These are phyloP conservation scores for Colletotrichum horii DNA, from an alignment of 2,329 filamentous ascomycete species.

Conservation along the genomic window DNA sequence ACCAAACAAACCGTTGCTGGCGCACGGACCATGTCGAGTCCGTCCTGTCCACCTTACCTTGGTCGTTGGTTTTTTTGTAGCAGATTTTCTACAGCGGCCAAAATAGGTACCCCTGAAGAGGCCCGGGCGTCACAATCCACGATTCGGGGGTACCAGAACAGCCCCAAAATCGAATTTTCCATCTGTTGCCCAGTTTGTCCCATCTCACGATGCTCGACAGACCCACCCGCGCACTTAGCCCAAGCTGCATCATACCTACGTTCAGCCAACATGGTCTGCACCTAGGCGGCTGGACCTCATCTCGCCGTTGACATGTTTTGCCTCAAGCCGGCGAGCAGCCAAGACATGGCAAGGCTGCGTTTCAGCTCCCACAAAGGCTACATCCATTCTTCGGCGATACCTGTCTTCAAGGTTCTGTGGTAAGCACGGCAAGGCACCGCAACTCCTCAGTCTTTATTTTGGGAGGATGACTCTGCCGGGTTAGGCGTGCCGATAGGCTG, in stretches of 20 bases:
- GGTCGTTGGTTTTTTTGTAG: background rate
- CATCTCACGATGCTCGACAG: background rate
- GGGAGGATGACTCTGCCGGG: background rate
- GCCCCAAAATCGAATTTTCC: background rate
- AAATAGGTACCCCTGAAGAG: background rate
- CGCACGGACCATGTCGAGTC: background rate
- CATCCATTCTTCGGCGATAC: background rate
- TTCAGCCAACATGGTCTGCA: background rate
- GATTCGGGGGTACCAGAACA: background rate
- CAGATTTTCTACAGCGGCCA: background rate
- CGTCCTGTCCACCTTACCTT: background rate
- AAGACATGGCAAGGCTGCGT: background rate
- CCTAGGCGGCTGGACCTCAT: background rate
- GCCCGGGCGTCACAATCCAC: background rate
- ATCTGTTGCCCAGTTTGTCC: background rate
- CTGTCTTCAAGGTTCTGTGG: background rate
- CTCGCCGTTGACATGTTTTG: background rate
- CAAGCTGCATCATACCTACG: background rate
- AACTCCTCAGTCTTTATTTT: background rate
- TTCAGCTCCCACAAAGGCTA: background rate
- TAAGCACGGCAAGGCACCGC: background rate
- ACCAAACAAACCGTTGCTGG: background rate
- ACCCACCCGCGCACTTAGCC: background rate
- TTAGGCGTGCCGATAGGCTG: slow-evolving; percentile 11
- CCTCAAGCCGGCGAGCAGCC: background rate